phyloP scores from a whole-genome alignment of 805 yeast species.

The Lachancea dasiensis region DNA sequence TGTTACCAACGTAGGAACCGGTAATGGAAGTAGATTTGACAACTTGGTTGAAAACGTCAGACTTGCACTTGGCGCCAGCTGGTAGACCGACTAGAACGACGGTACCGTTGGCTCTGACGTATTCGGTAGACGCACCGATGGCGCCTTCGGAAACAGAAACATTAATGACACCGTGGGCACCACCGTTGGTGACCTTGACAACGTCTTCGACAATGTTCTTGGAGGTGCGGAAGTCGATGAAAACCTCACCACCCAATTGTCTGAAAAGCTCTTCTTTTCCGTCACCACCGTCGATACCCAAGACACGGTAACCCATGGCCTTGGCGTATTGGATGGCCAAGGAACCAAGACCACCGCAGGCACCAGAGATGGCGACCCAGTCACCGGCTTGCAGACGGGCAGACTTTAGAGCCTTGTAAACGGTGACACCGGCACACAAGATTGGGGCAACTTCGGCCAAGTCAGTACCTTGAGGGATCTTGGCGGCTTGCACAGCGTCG shows the following conservation, averaged over 20 bases:
- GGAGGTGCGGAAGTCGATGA: constrained; percentile 52
- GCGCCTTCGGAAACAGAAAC: constrained; percentile 71
- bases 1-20: constrained; percentile 86
- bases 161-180: constrained; percentile 71
- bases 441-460: constrained; percentile 75
- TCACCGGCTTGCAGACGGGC: constrained; percentile 64
- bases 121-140: constrained; percentile 52
- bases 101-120: constrained; percentile 62
- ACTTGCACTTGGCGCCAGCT: constrained; percentile 65
- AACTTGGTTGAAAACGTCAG: constrained; percentile 68
- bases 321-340: constrained; percentile 68
- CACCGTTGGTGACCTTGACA: constrained; percentile 57
- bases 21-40: constrained; percentile 64
- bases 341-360: constrained; percentile 76
- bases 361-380: constrained; percentile 75
- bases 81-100: constrained; percentile 74
- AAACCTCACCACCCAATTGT: constrained; percentile 60
- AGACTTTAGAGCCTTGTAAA: constrained; percentile 82
- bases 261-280: constrained; percentile 51
- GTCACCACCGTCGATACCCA: constrained; percentile 67
- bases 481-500: constrained; percentile 81
- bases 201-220: constrained; percentile 52
- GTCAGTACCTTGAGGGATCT: constrained; percentile 67
- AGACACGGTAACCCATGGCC: constrained; percentile 70
- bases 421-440: constrained; percentile 88